phyloP scores from a whole-genome alignment of 176 grass and related monocot genomes.

The Avena insularis region DNA sequence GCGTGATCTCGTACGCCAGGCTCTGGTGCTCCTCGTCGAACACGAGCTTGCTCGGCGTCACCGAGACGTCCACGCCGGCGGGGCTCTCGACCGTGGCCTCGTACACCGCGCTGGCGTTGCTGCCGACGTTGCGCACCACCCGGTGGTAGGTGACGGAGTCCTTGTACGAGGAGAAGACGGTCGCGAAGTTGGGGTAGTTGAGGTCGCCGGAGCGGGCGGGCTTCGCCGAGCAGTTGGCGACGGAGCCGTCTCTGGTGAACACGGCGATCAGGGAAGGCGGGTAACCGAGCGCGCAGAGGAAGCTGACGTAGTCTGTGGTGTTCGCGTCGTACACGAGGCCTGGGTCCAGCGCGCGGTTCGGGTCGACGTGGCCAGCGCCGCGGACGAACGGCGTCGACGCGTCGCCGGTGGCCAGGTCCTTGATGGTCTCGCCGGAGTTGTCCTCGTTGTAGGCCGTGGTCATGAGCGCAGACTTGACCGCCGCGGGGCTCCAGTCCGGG shows the following conservation, averaged over 20 bases:
- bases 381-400: constrained; percentile 82
- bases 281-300: constrained; percentile 85
- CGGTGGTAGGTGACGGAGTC: constrained; percentile 68
- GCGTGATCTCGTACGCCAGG: constrained; percentile 65
- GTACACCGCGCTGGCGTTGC: constrained; percentile 54
- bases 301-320: constrained; percentile 67
- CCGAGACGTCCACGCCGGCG: constrained; percentile 65
- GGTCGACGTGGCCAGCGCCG: constrained; percentile 85
- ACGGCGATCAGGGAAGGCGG: constrained; percentile 53
- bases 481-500: constrained; percentile 78
- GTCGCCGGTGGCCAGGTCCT: constrained; percentile 66
- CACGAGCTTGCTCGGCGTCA: constrained; percentile 86
- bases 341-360: constrained; percentile 71
- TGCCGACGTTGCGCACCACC: constrained; percentile 76
- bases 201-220: constrained; percentile 66
- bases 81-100: constrained; percentile 51
- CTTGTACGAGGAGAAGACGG: constrained; percentile 64
- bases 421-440: constrained; percentile 62
- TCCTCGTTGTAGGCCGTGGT: constrained; percentile 86
- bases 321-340: constrained; percentile 81
- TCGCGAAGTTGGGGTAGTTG: constrained; percentile 84
- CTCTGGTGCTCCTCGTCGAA: constrained; percentile 58
- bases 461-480: constrained; percentile 86
- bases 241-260: constrained; percentile 59
- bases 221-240: constrained; percentile 66